A percentile compares a stretch with the other conserved stretches of the same genome.
Evolutionary conservation across 768 basidiomycete genomes (phyloP).

Genomic region (Mrakia gelida): DNA sequence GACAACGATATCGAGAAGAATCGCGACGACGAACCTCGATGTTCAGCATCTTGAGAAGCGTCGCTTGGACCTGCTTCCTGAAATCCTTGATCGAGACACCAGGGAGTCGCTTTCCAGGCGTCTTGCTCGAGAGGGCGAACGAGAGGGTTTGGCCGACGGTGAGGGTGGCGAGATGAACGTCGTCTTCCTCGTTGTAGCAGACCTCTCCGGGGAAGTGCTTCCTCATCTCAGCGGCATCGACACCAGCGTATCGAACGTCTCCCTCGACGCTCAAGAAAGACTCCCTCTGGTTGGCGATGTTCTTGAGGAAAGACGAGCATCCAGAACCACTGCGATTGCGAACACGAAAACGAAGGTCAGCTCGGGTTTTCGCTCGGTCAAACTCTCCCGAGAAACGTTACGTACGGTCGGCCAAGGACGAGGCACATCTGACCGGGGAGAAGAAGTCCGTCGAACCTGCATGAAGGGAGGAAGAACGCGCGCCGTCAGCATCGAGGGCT

Average conservation of each 20-base stretch:
- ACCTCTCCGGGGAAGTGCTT: slow-evolving; percentile 56
- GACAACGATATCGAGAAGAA: too few relatives aligned
- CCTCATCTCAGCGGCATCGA: slow-evolving; percentile 60
- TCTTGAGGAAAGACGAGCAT: slow-evolving; percentile 77
- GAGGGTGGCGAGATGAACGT: slow-evolving; percentile 77
- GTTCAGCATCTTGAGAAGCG: slow-evolving; percentile 54
- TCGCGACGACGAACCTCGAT: slow-evolving; percentile 36
- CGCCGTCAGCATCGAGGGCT: too few relatives aligned
- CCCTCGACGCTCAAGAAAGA: slow-evolving; percentile 68
- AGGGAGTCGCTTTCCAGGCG: slow-evolving; percentile 55
- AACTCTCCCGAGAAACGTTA: neutral
- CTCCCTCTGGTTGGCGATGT: slow-evolving; percentile 66
- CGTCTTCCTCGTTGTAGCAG: slow-evolving; percentile 57
- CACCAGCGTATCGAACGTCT: slow-evolving; percentile 68
- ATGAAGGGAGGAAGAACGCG: too few relatives aligned
- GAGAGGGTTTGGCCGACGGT: slow-evolving; percentile 51
- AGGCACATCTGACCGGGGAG: slow-evolving; percentile 66
- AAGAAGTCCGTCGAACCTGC: slow-evolving; percentile 57
- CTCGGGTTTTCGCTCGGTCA: slow-evolving; percentile 29
- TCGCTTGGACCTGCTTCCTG: slow-evolving; percentile 48
- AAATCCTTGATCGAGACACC: slow-evolving; percentile 38
- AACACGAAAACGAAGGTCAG: too few relatives aligned
- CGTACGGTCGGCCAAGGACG: slow-evolving; percentile 46
- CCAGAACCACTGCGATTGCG: slow-evolving; percentile 56
- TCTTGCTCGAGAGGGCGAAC: slow-evolving; percentile 58